Percentiles rank a stretch among this genome's conserved stretches.
These are phyloP conservation scores for Circinella umbellata DNA, from an alignment of 371 early-diverging fungal species.

Conservation along the genomic window DNA sequence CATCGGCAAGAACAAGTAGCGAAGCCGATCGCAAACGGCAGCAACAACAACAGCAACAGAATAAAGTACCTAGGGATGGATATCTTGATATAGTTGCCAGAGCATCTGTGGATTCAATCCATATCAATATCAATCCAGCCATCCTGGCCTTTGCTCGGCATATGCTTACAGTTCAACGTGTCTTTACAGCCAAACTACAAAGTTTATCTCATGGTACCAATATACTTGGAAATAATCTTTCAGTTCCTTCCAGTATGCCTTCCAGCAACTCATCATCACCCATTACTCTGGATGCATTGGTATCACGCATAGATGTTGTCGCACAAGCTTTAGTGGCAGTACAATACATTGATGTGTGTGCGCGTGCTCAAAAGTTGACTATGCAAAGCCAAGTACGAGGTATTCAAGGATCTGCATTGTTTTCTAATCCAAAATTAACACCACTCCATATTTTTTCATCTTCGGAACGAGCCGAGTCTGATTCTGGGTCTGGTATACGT, in stretches of 20 bases:
- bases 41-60: neutral
- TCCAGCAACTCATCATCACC: neutral
- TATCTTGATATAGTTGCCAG: constrained; percentile 58
- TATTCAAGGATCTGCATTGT: constrained; percentile 45
- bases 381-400: constrained; percentile 42
- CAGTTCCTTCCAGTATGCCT: neutral
- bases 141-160: constrained; percentile 77
- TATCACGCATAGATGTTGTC: constrained; percentile 44
- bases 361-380: constrained; percentile 52
- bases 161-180: constrained; percentile 74
- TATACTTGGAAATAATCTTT: neutral
- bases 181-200: constrained; percentile 60
- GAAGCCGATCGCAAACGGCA: constrained; percentile 3
- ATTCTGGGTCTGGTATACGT: constrained; percentile 49
- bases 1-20: constrained; percentile 1
- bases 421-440: constrained; percentile 51
- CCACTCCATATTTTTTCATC: constrained; percentile 28
- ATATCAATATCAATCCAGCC: constrained; percentile 64
- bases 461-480: constrained; percentile 45
- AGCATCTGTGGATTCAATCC: constrained; percentile 51
- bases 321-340: constrained; percentile 45
- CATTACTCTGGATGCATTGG: constrained; percentile 32
- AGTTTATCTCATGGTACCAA: constrained; percentile 36
- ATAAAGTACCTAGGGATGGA: constrained; percentile 35
- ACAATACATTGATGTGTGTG: constrained; percentile 42